Percentiles rank a stretch among this genome's conserved stretches.
Evolutionary conservation across 2,329 filamentous ascomycete species (phyloP).

Genomic region (Xylariales sp.): DNA sequence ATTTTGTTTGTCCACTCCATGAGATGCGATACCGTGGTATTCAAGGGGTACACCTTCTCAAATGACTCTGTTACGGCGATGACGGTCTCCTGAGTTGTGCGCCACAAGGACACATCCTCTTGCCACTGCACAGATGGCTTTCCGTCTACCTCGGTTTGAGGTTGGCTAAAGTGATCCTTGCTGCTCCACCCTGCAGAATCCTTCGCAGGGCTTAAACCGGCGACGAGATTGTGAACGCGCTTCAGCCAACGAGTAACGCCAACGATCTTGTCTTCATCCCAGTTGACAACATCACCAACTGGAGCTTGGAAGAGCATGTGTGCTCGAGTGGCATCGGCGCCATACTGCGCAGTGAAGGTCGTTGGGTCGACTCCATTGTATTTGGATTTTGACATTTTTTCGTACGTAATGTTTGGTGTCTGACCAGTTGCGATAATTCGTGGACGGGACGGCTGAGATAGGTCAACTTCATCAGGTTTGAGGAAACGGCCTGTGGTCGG

Average conservation of each 20-base stretch:
- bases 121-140: constrained; percentile 34
- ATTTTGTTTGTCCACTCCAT: constrained; percentile 76
- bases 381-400: constrained; percentile 97
- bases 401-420: constrained; percentile 60
- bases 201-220: constrained; percentile 16
- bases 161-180: constrained; percentile 32
- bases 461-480: constrained; percentile 68
- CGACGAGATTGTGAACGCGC: constrained; percentile 58
- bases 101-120: constrained; percentile 52
- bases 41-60: constrained; percentile 69
- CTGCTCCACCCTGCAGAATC: constrained; percentile 14
- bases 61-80: constrained; percentile 64
- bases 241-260: constrained; percentile 79
- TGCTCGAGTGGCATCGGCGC: constrained; percentile 77
- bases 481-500: constrained; percentile 73
- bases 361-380: constrained; percentile 85
- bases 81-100: constrained; percentile 64
- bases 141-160: constrained; percentile 21
- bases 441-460: constrained; percentile 51
- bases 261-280: constrained; percentile 79
- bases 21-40: constrained; percentile 78
- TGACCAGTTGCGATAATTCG: constrained; percentile 58
- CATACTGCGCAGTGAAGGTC: constrained; percentile 66
- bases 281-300: constrained; percentile 77
- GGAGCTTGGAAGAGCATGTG: constrained; percentile 89